Evolutionary conservation across 2,329 filamentous ascomycete genomes (phyloP), one percentile per base, ranked within the genome.

Genomic region (Phialophora macrospora): DNA sequence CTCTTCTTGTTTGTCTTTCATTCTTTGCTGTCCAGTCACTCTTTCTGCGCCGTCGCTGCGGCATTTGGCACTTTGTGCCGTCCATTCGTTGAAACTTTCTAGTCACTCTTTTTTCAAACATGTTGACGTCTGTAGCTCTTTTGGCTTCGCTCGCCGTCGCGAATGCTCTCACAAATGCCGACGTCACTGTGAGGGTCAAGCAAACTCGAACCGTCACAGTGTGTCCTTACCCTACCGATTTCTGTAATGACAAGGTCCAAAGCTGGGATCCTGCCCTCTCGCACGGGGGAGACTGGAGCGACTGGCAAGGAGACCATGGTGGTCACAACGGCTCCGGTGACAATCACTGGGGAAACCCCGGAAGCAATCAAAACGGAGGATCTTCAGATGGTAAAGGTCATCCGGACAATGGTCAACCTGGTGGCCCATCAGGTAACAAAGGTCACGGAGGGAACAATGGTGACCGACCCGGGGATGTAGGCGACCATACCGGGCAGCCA

Each of bases 51-150:
- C 12, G 7, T 41, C 20, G 3, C 20, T 28, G 22, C 34, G 20
- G 46, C 46, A 26, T 26, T 60, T 52, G 57, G 57, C 57, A 60
- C 46, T 32, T 34, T 26, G 57, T 60, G 57, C 57, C 57, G 57
- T 60, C 46, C 57, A 60, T 11, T 60, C 57, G 7, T 60, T 60
- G 7, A 24, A 26, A 28, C 4, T 60, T 41, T 52, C 46, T 52
- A 60, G 46, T 52, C 57, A 52, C 57, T 60, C 57, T 17, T 60
- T 60, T 59, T 41, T 4, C 41, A 48, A 41, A 60, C 24, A 60
- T 60, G 57, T 28, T 60, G n/a, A 22, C 46, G 22, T 22, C 46
- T 9, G 14, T 48, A 6, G 26, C 30, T 38, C 57, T 60, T 52
- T 46, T 60, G 11, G 57, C 57, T 46, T 60, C 57, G 9, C 30